These are phyloP conservation scores for Eragrostis tef DNA, from an alignment of 202 grass and related monocot genomes.

Conservation along the genomic window DNA sequence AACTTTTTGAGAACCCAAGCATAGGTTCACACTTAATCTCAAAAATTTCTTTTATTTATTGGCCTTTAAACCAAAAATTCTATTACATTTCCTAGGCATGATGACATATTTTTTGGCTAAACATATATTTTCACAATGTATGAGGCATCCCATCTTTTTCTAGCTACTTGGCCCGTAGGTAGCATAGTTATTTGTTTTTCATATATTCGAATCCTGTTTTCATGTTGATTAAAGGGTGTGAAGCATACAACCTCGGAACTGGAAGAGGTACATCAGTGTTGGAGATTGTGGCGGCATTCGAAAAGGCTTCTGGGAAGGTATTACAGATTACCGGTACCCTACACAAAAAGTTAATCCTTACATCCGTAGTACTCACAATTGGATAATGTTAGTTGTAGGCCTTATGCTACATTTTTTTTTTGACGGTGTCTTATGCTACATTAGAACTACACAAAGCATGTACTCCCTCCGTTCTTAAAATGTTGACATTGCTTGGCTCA, in stretches of 20 bases:
- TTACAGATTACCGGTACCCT: slow-evolving; percentile 27
- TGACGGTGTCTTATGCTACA: slow-evolving; percentile 18
- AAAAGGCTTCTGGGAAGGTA: slow-evolving; percentile 87
- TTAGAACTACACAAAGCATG: not conserved
- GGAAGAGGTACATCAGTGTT: slow-evolving; percentile 84
- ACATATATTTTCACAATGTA: not conserved
- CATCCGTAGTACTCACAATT: not conserved
- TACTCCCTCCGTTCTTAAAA: no score
- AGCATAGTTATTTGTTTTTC: not conserved
- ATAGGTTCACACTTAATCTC: slow-evolving; percentile 53
- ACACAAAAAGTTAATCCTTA: not conserved
- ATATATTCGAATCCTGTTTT: slow-evolving; percentile 33
- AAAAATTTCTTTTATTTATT: slow-evolving; percentile 6
- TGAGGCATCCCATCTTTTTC: not conserved
- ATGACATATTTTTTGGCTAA: slow-evolving; percentile 3
- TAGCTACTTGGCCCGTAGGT: not conserved
- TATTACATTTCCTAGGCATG: not conserved
- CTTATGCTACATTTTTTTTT: no score
- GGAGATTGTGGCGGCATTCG: slow-evolving; percentile 86
- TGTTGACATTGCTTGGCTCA: no score
- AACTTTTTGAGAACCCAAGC: slow-evolving; percentile 66
- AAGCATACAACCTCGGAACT: slow-evolving; percentile 86
- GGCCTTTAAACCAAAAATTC: not conserved
- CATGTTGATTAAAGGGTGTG: slow-evolving; percentile 62
- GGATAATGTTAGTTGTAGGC: not conserved